These are phyloP conservation scores for Capsella bursapastoris DNA, from an alignment of 345 rosid species.

Conservation along the genomic window DNA sequence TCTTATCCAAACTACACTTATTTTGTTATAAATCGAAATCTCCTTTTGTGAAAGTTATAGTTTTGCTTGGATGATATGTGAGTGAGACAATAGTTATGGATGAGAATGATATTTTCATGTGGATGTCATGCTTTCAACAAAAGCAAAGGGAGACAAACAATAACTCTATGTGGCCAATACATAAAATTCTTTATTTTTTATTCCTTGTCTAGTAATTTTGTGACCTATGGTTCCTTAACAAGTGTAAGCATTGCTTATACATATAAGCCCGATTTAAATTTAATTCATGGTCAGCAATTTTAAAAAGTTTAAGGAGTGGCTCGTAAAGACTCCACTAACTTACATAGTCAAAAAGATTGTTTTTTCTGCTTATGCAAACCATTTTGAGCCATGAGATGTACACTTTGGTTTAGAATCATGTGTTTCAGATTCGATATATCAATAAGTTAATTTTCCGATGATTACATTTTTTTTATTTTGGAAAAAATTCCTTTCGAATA, in stretches of 20 bases:
- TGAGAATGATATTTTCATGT: conserved; percentile 48
- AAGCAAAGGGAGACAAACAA: conserved; percentile 41
- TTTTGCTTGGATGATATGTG: conserved; percentile 46
- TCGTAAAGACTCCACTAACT: conserved; percentile 56
- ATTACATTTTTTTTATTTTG: neutral
- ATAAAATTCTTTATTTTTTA: conserved; percentile 24
- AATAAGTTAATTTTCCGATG: conserved; percentile 11
- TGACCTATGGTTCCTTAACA: conserved; percentile 16
- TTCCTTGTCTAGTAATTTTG: conserved; percentile 33
- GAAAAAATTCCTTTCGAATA: conserved; percentile 18
- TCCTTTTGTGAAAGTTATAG: conserved; percentile 41
- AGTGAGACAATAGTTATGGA: conserved; percentile 43
- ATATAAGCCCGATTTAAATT: conserved; percentile 26
- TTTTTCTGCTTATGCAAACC: conserved; percentile 48
- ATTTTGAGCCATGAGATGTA: conserved; percentile 64
- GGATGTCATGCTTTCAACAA: conserved; percentile 45
- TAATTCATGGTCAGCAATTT: conserved; percentile 37
- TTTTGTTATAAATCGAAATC: conserved; percentile 10
- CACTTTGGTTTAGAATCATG: conserved; percentile 52
- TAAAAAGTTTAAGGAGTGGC: conserved; percentile 39
- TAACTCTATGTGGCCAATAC: conserved; percentile 43
- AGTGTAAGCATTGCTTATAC: conserved; percentile 33
- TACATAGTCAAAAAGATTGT: conserved; percentile 57
- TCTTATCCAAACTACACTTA: conserved; percentile 35
- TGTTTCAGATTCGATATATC: conserved; percentile 34